phyloP scores from a whole-genome alignment of 352 stramenopile species.

The Phytophthora pini region DNA sequence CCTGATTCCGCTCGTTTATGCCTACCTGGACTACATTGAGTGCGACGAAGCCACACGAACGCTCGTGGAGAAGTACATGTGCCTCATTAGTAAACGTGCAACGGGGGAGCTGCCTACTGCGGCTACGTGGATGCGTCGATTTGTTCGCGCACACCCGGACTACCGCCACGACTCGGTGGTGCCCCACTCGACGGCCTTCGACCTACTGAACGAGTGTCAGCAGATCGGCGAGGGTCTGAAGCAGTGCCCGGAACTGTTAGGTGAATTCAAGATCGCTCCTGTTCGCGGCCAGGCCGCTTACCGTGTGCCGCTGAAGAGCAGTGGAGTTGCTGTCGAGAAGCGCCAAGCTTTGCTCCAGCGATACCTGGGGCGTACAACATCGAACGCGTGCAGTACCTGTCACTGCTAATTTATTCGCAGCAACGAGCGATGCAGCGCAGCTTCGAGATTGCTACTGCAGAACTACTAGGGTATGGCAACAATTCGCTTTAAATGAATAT shows the following conservation, averaged over 20 bases:
- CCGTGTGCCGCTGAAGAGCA: constrained; percentile 93
- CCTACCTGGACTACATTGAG: constrained; percentile 98
- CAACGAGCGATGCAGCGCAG: constrained; percentile 1
- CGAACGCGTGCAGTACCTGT: constrained; percentile 31
- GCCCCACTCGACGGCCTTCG: constrained; percentile 87
- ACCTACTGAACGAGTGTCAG: constrained; percentile 96
- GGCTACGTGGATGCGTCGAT: constrained; percentile 97
- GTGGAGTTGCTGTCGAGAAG: constrained; percentile 74
- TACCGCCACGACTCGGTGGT: constrained; percentile 96
- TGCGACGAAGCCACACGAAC: constrained; percentile 93
- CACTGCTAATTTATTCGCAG: constrained; percentile 33
- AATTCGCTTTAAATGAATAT: constrained; percentile 33
- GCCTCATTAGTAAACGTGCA: constrained; percentile 94
- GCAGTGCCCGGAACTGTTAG: constrained; percentile 93
- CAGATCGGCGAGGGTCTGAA: constrained; percentile 95
- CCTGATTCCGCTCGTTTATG: constrained; percentile 96
- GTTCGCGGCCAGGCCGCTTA: constrained; percentile 93
- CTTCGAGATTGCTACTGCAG: constrained; percentile 1
- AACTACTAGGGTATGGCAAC: constrained; percentile 11
- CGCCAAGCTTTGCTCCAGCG: constrained; percentile 70
- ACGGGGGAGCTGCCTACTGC: constrained; percentile 96
- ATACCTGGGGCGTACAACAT: constrained; percentile 41
- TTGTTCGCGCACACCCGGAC: constrained; percentile 93
- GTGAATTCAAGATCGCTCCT: constrained; percentile 93
- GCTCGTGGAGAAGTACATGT: constrained; percentile 78